Evolutionary conservation across 1,284 basidiomycete species (phyloP), one percentile per base, ranked within the genome.

Genomic region (Cerrena zonata): DNA sequence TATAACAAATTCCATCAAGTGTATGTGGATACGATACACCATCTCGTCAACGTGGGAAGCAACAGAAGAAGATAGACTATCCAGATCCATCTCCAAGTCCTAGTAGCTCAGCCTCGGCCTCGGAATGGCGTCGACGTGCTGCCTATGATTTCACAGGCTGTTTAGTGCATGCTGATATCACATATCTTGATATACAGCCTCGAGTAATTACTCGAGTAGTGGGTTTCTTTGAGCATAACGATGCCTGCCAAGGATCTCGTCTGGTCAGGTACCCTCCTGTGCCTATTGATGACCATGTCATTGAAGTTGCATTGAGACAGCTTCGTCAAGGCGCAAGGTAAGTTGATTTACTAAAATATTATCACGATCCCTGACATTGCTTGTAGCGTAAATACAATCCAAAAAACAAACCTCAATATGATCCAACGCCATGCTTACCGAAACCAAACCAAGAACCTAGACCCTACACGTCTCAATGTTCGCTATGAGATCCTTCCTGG

Each of bases 81-180:
- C n/a, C n/a, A n/a, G n/a, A n/a, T n/a, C n/a, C n/a, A n/a, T n/a
- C n/a, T 15, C 5, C 23, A 19, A 11, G 18, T 24, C 4, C 30
- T n/a, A n/a, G n/a, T n/a, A n/a, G n/a, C n/a, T n/a, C n/a, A n/a
- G n/a, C n/a, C n/a, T n/a, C n/a, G n/a, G n/a, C n/a, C 3, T 13
- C 26, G 25, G 26, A 49, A 13, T 52, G 51, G 51, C 24, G 39
- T 23, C 30, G 52, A 21, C 25, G 40, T 21, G 44, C 24, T 18
- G 38, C 54, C 19, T 43, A 53, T 22, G 23, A 43, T 21, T 55
- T 47, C 37, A 55, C 54, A 7, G 51, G 54, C 12, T 55, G 54
- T 39, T 45, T 52, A 36, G 54, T 43, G 4, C 54, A 55, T 43
- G 42, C 15, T 15, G 52, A 55, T 22, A 45, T 55, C 25, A 34